A percentile compares a stretch with the other conserved stretches of the same genome.
These are phyloP conservation scores for Lasiosphaeris hirsuta DNA, from an alignment of 495 filamentous ascomycete genomes.

Conservation along the genomic window DNA sequence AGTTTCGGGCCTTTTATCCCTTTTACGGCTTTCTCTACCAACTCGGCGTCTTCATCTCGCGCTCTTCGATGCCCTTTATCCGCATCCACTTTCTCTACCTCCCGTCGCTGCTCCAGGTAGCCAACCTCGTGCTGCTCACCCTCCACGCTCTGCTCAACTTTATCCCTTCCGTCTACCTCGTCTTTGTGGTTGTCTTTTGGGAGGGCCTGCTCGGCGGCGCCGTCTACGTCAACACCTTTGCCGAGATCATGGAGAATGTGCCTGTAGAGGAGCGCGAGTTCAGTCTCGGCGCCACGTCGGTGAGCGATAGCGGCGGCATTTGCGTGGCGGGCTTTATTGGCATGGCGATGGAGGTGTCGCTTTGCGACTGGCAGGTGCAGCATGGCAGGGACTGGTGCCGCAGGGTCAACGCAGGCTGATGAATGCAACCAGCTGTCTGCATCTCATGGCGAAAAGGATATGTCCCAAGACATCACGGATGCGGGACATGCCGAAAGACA, in stretches of 20 bases:
- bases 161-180: constrained; percentile 75
- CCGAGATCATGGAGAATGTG: constrained; percentile 81
- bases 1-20: constrained; percentile 89
- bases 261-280: constrained; percentile 79
- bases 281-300: constrained; percentile 81
- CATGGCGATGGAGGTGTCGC: constrained; percentile 75
- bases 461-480: too few relatives aligned
- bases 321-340: constrained; percentile 83
- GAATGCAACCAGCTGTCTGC: not conserved
- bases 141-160: constrained; percentile 73
- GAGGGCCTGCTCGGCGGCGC: constrained; percentile 85
- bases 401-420: constrained; percentile 34
- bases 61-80: constrained; percentile 83
- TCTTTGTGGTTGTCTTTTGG: constrained; percentile 90
- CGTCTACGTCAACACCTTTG: constrained; percentile 95
- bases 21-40: constrained; percentile 89
- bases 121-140: constrained; percentile 71
- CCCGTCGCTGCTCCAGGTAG: constrained; percentile 77
- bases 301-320: constrained; percentile 89
- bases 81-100: constrained; percentile 77
- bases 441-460: too few relatives aligned
- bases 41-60: constrained; percentile 87
- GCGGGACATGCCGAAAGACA: too few relatives aligned
- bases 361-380: constrained; percentile 78
- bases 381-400: constrained; percentile 77